phyloP scores from a whole-genome alignment of 2,329 filamentous ascomycete genomes.

The Fusarium heterosporum region DNA sequence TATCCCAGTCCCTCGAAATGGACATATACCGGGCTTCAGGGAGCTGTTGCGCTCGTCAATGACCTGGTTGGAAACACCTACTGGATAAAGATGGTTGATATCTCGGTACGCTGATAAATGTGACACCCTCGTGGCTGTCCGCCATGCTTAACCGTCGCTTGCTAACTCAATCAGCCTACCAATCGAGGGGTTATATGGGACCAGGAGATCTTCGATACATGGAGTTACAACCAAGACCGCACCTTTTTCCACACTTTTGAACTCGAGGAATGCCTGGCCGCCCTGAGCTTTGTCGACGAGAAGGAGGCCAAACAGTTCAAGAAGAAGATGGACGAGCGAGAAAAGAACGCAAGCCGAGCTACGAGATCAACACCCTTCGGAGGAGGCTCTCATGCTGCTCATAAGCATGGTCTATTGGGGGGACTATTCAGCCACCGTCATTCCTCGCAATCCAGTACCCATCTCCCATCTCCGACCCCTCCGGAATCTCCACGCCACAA shows the following conservation, averaged over 20 bases:
- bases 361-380: constrained; percentile 84
- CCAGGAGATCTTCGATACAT: constrained; percentile 96
- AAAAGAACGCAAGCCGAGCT: constrained; percentile 93
- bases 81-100: constrained; percentile 97
- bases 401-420: constrained; percentile 65
- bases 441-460: constrained; percentile 60
- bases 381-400: constrained; percentile 56
- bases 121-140: constrained; percentile 14
- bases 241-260: constrained; percentile 99
- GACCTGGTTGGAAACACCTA: constrained; percentile 95
- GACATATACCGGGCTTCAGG: constrained; percentile 94
- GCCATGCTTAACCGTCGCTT: constrained; percentile 18
- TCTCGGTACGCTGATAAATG: constrained; percentile 72
- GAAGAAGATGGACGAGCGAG: constrained; percentile 96
- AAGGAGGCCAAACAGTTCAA: constrained; percentile 97
- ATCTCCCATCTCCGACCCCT: constrained; percentile 67
- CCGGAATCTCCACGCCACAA: constrained; percentile 66
- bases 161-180: constrained; percentile 66
- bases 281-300: constrained; percentile 92
- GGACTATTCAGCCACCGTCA: constrained; percentile 72
- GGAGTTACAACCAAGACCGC: constrained; percentile 95
- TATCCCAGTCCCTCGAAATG: constrained; percentile 88
- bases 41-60: constrained; percentile 90
- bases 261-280: constrained; percentile 90
- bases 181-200: constrained; percentile 93